Evolutionary conservation across 345 rosid species (phyloP), one percentile per base, ranked within the genome.

Genomic region (Eutrema heterophyllum): DNA sequence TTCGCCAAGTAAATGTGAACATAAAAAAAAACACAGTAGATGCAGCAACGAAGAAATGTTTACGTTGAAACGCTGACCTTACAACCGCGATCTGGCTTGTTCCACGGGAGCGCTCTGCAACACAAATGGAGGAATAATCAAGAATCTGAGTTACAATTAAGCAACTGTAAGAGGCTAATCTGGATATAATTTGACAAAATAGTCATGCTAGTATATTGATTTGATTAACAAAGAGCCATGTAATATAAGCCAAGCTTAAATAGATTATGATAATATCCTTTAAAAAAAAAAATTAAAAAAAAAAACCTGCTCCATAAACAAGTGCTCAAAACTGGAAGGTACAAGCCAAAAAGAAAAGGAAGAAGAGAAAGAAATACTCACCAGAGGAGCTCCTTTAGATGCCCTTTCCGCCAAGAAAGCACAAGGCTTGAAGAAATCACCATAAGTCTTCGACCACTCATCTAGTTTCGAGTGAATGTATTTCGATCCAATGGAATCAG

Each of bases 401-500:
- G 86, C 98, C 83, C 92, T 77, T 73, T 87, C 92, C 57, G 91
- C 90, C 80, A 95, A 81, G 82, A 87, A 92, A 39, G 91, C 77
- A 63, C 97, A 92, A 65, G 99, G 99, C 83, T 88, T 86, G 87
- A 92, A 95, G 85, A 95, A 92, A 8, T 77, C 96, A 21, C 98
- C 99, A 29, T 92, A 87, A 53, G 64, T 7, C 67, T 83, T 88
- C 1, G 93, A 79, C 99, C 99, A 95, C 57, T 90, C 90, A 64
- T 87, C 85, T 82, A 95, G 79, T 81, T 81, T 88, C 27, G 92
- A 84, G 76, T 76, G 64, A 8, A 92, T 82, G 75, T 89, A 86
- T 65, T 86, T 92, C 5, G 96, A 85, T 59, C 96, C 96, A 1
- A 86, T 68, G n/a, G 87, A 77, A 75, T 92, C 89, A 15, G 99